phyloP scores from a whole-genome alignment of 2,329 filamentous ascomycete genomes.

The Mycosphaerella sp. region DNA sequence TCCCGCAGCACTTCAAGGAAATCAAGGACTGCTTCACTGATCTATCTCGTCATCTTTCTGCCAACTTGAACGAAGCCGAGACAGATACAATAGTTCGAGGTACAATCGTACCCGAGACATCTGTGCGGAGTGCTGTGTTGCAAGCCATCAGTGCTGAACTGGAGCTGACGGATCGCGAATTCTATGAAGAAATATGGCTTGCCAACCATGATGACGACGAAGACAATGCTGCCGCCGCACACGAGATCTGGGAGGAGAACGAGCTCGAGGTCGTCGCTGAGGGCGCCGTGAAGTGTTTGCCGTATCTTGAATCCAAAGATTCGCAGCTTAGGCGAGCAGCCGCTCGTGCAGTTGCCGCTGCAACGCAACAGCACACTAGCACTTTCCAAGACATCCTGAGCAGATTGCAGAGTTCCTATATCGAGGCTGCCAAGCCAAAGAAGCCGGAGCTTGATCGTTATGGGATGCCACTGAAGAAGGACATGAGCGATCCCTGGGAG shows the following conservation, averaged over 20 bases:
- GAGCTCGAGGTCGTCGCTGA: constrained; percentile 63
- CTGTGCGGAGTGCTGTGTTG: constrained; percentile 76
- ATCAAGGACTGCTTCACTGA: constrained; percentile 90
- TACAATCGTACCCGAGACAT: constrained; percentile 67
- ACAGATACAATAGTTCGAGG: constrained; percentile 71
- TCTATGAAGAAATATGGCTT: constrained; percentile 88
- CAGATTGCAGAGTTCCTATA: constrained; percentile 64
- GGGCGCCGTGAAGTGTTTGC: constrained; percentile 57
- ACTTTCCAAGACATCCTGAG: constrained; percentile 58
- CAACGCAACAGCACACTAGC: constrained; percentile 55
- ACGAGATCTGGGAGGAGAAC: constrained; percentile 93
- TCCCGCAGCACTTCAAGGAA: constrained; percentile 89
- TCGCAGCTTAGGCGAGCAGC: constrained; percentile 76
- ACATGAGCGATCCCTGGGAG: constrained; percentile 86
- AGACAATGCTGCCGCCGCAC: constrained; percentile 77
- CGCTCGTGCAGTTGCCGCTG: constrained; percentile 72
- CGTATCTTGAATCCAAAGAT: constrained; percentile 75
- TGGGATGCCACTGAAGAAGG: constrained; percentile 87
- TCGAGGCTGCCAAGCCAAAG: constrained; percentile 72
- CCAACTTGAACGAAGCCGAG: constrained; percentile 69
- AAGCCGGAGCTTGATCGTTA: constrained; percentile 83
- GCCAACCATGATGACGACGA: constrained; percentile 84
- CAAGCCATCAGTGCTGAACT: constrained; percentile 89
- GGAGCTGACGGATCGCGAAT: constrained; percentile 79
- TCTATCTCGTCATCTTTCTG: constrained; percentile 74